phyloP scores from a whole-genome alignment of 2,329 filamentous ascomycete genomes.

The Corinectria fuckeliana region DNA sequence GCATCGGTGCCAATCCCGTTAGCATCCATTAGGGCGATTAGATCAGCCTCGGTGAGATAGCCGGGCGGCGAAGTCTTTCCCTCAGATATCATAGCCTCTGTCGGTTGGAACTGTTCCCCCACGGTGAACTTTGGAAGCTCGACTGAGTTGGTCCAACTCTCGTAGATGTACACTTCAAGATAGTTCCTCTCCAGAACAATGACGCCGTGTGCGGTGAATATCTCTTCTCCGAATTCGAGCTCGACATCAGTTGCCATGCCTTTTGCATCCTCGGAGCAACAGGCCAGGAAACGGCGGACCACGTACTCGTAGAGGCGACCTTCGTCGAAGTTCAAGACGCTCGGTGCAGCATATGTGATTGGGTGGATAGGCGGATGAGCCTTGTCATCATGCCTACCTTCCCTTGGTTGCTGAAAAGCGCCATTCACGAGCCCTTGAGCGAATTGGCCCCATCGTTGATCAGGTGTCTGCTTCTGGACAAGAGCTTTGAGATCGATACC shows the following conservation, averaged over 20 bases:
- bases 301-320: conserved; percentile 90
- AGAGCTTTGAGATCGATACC: conserved; percentile 84
- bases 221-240: conserved; percentile 82
- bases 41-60: conserved; percentile 92
- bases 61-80: conserved; percentile 86
- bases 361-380: conserved; percentile 98
- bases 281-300: conserved; percentile 88
- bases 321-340: conserved; percentile 70
- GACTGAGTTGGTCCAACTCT: conserved; percentile 91
- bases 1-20: conserved; percentile 98
- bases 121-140: conserved; percentile 80
- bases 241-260: conserved; percentile 86
- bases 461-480: conserved; percentile 82
- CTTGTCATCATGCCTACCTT: conserved; percentile 90
- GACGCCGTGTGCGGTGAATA: conserved; percentile 82
- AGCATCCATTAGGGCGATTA: conserved; percentile 96
- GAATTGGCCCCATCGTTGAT: conserved; percentile 79
- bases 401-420: conserved; percentile 79
- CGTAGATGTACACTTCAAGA: conserved; percentile 93
- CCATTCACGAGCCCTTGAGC: conserved; percentile 78
- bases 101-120: conserved; percentile 85
- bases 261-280: conserved; percentile 92
- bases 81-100: conserved; percentile 86
- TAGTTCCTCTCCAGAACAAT: conserved; percentile 90
- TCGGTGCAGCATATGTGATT: conserved; percentile 78